Base-by-base conservation (phyloP, 768 basidiomycete species). In the Crassisporium funariophilum region DNA sequence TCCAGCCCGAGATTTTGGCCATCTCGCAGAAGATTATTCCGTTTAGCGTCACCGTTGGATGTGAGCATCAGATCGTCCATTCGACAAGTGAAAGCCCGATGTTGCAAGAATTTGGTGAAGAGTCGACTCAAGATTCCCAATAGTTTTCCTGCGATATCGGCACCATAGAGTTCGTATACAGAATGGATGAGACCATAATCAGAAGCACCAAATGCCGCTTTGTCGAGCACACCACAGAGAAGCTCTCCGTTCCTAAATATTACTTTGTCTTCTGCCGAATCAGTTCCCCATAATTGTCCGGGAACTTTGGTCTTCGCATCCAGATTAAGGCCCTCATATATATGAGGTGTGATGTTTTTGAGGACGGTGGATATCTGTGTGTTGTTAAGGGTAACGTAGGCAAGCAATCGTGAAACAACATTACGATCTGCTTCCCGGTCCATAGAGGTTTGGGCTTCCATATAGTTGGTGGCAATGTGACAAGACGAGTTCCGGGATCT, bases 21-120 rank as follows among this genome's bases (percentile, higher is more conserved):
- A 17, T 78, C 70, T 29, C 78, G 71, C 11, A 98, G 66, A 37
- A 98, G 76, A 29, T 83, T 75, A 37, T 75, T 70, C 53, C 97
- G 80, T 46, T 75, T 76, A 35, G 66, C 63, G 63, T 98, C 87
- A 16, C 92, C 95, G 45, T 84, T 81, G 0, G 82, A 78, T 5
- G 94, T 98, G 39, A 99, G 75, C 41, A 88, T 84, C 34, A 99
- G 76, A 74, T 99, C 97, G 67, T 99, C 97, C 91, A 98, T 98
- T 15, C 97, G 84, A 70, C 97, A 99, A 2, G 95, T 94, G 70
- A 99, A 99, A 0, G 93, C 97, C 33, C 94, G 88, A 58, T 93
- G 91, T 58, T 98, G 95, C 44, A 99, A 76, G 69, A 91, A 98
- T 63, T 97, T 98, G 35, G 97, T 98, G 69, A 99, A 93, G 23